Evolutionary conservation across 108 stramenopile genomes (phyloP).

Genomic region (Discostella pseudostelligera): DNA sequence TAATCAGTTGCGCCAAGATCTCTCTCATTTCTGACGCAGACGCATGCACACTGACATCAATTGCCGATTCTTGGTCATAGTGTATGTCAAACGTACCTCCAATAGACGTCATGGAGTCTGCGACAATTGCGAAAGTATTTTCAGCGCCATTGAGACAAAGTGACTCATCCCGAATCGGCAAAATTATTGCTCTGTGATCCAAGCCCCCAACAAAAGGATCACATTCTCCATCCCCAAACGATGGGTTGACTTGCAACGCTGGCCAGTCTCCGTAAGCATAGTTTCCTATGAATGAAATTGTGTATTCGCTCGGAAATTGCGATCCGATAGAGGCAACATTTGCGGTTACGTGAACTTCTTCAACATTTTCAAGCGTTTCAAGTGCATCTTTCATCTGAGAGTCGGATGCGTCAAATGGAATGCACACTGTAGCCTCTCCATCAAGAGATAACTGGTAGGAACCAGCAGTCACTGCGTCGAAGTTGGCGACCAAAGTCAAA

Average conservation of each 20-base stretch:
- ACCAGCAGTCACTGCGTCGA: slow-evolving; percentile 18
- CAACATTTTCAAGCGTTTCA: slow-evolving; percentile 19
- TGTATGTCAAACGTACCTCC: slow-evolving; percentile 28
- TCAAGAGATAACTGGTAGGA: slow-evolving; percentile 37
- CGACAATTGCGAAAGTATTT: slow-evolving; percentile 35
- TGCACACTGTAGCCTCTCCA: slow-evolving; percentile 25
- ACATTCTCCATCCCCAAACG: slow-evolving; percentile 32
- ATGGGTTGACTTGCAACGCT: slow-evolving; percentile 26
- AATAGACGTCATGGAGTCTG: slow-evolving; percentile 24
- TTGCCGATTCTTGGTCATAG: slow-evolving; percentile 17
- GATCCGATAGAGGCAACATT: neutral
- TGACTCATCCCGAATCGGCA: slow-evolving; percentile 43
- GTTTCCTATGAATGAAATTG: slow-evolving; percentile 25
- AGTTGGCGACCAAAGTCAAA: slow-evolving; percentile 21
- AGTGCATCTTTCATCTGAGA: slow-evolving; percentile 25
- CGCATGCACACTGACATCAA: slow-evolving; percentile 11
- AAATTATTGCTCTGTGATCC: slow-evolving; percentile 17
- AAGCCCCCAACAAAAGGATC: slow-evolving; percentile 32
- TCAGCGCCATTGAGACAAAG: slow-evolving; percentile 22
- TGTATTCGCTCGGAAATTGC: slow-evolving; percentile 20
- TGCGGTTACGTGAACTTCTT: slow-evolving; percentile 21
- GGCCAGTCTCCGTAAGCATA: slow-evolving; percentile 46
- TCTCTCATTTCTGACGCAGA: slow-evolving; percentile 36
- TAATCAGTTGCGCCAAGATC: slow-evolving; percentile 19
- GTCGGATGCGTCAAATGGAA: slow-evolving; percentile 36